phyloP scores from a whole-genome alignment of 768 basidiomycete species.

The Exsudoporus frostii region DNA sequence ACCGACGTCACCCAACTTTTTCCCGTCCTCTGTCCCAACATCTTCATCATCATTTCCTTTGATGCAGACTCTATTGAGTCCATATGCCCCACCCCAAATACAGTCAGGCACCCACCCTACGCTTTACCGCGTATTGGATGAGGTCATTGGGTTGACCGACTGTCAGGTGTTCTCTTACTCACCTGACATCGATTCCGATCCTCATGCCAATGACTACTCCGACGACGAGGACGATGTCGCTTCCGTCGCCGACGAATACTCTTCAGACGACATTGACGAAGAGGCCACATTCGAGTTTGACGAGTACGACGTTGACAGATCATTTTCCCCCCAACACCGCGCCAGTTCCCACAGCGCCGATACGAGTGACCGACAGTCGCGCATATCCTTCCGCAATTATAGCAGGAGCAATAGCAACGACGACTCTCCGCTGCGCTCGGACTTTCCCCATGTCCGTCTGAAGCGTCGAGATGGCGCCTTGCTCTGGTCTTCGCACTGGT shows the following conservation, averaged over 20 bases:
- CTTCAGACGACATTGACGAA: constrained; percentile 70
- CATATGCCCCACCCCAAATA: constrained; percentile 68
- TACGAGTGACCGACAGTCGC: constrained; percentile 2
- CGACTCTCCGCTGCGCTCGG: constrained; percentile 30
- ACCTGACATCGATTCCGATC: constrained; percentile 92
- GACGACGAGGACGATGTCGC: constrained; percentile 77
- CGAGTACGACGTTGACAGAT: constrained; percentile 71
- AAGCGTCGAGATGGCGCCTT: constrained; percentile 70
- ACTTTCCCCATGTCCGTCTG: constrained; percentile 46
- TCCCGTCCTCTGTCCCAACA: constrained; percentile 65
- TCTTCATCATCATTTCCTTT: constrained; percentile 73
- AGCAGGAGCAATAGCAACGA: constrained; percentile 37
- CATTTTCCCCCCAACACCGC: constrained; percentile 11
- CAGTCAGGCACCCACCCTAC: constrained; percentile 85
- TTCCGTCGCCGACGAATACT: constrained; percentile 64
- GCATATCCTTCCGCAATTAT: constrained; percentile 25
- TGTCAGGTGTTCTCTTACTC: constrained; percentile 95
- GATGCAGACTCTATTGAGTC: constrained; percentile 55
- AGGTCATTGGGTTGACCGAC: constrained; percentile 84
- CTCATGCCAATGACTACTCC: constrained; percentile 80
- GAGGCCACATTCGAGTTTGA: constrained; percentile 77
- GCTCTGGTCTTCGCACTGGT: constrained; percentile 96
- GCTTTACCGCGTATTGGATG: constrained; percentile 83
- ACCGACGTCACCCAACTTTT: constrained; percentile 65
- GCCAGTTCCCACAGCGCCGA: constrained; percentile 9